Percentiles rank a stretch among this genome's conserved stretches.
These are phyloP conservation scores for Phytopythium montanum DNA, from an alignment of 352 stramenopile species.

Conservation along the genomic window DNA sequence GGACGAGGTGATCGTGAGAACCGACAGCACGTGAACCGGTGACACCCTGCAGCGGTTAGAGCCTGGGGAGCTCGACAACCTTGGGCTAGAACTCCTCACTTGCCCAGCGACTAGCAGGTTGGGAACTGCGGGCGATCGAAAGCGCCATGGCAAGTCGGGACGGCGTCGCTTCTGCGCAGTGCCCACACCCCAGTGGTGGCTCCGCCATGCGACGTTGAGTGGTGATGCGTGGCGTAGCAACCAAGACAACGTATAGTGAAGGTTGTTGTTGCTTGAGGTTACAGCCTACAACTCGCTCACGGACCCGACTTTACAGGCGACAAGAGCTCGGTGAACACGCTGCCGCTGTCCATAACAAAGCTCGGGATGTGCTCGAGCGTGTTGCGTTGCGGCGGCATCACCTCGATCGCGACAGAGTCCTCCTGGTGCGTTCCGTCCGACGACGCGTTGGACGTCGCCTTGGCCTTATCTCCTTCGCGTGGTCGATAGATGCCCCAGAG, in stretches of 20 bases:
- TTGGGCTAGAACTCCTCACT: neutral
- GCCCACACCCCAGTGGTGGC: neutral
- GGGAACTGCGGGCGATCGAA: neutral
- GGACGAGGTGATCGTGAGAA: constrained; percentile 61
- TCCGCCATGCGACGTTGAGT: neutral
- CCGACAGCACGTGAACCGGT: constrained; percentile 13
- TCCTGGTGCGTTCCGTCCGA: neutral
- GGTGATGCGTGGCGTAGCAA: neutral
- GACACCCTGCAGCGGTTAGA: neutral
- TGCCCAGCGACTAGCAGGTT: neutral
- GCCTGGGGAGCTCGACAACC: neutral
- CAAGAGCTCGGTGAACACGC: neutral
- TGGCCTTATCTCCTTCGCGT: neutral
- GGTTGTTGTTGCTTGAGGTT: neutral
- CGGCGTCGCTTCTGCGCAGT: neutral
- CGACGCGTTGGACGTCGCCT: neutral
- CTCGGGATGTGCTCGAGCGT: constrained; percentile 1
- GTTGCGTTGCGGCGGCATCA: neutral
- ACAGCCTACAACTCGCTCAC: neutral
- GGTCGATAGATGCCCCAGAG: constrained; percentile 22
- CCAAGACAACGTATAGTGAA: neutral
- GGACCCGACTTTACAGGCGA: neutral
- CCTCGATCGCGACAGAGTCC: constrained; percentile 3
- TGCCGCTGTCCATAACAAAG: neutral
- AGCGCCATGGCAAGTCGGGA: neutral